A percentile compares a stretch with the other conserved stretches of the same genome.
These are phyloP conservation scores for Urostyla sp. DNA, from an alignment of 73 alveolate species.

Conservation along the genomic window DNA sequence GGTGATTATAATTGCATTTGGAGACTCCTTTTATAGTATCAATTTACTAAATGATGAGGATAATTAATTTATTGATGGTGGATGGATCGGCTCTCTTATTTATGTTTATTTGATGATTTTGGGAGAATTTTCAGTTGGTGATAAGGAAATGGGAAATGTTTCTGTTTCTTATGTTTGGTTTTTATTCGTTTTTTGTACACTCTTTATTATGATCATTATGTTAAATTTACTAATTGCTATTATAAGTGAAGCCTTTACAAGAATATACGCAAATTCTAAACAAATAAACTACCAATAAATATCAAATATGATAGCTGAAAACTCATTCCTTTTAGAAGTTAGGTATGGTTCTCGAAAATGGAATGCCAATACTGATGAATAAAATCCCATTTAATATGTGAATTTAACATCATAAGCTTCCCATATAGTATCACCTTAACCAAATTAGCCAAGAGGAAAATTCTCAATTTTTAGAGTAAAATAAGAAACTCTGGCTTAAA, in stretches of 20 bases:
- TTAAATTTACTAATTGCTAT: slow-evolving; percentile 19
- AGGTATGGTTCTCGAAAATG: too few species aligned
- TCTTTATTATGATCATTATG: neutral
- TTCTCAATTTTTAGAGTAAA: too few species aligned
- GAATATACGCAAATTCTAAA: neutral
- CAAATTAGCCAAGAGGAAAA: too few species aligned
- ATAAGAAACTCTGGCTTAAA: too few species aligned
- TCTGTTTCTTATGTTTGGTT: neutral
- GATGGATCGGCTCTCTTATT: slow-evolving; percentile 35
- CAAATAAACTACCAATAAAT: neutral
- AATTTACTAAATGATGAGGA: neutral
- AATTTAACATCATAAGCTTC: too few species aligned
- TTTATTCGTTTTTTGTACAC: slow-evolving; percentile 8
- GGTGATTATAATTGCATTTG: slow-evolving; percentile 47
- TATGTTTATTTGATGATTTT: slow-evolving; percentile 55
- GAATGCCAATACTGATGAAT: too few species aligned
- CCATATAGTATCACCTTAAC: too few species aligned
- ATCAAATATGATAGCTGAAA: neutral
- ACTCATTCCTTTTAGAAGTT: neutral
- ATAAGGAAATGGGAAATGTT: neutral
- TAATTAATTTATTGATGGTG: neutral
- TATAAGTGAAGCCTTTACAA: neutral
- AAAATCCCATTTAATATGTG: too few species aligned
- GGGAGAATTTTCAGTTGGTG: slow-evolving; percentile 55
- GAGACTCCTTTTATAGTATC: slow-evolving; percentile 43